Evolutionary conservation across 768 basidiomycete species (phyloP), one percentile per base, ranked within the genome.

Genomic region (Auriscalpium microsporum): DNA sequence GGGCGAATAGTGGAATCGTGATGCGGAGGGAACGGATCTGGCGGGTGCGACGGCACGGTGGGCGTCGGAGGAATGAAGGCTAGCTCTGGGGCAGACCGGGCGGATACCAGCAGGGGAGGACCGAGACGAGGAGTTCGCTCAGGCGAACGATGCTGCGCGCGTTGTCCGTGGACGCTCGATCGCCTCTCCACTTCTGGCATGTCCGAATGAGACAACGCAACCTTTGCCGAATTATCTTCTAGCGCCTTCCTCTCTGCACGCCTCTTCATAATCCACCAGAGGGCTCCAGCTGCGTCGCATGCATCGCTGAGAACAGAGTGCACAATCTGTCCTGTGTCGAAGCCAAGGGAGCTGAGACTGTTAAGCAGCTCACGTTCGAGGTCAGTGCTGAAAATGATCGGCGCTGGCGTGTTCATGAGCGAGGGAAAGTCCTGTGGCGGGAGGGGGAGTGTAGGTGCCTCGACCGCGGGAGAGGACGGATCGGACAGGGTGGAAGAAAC

Each of bases 251-350:
- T 74, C 81, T 78, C 93, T 17, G 83, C 80, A 63, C 84, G 94
- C 67, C 84, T 81, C 68, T 84, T 87, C 49, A 97, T 73, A 80
- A 95, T 90, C 96, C 96, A 99, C 94, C 94, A 99, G 8, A 91
- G 71, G 1, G 94, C 91, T 9, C 92, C 87, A 11, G 88, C 79
- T 0, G 89, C 80, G 69, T 99, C 95, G 64, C 95, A 99, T 0
- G 95, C 95, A 69, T 97, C 83, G 33, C 79, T 85, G 47, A 89
- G 75, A 11, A 98, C 96, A 0, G 88, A 91, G 67, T 98, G 94
- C n/a, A 87, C 86, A 50, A 97, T 86, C 71, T 99, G 95, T 14
- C 89, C 91, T 0, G 88, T 90, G 69, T 98, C 96, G 57, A 99
- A 83, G 0, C 96, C 95, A 6, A 96, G 73, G 23, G 69, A 63